A percentile compares a stretch with the other conserved stretches of the same genome.
Evolutionary conservation across 2,329 filamentous ascomycete species (phyloP).

Genomic region (Trichoderma sp.): DNA sequence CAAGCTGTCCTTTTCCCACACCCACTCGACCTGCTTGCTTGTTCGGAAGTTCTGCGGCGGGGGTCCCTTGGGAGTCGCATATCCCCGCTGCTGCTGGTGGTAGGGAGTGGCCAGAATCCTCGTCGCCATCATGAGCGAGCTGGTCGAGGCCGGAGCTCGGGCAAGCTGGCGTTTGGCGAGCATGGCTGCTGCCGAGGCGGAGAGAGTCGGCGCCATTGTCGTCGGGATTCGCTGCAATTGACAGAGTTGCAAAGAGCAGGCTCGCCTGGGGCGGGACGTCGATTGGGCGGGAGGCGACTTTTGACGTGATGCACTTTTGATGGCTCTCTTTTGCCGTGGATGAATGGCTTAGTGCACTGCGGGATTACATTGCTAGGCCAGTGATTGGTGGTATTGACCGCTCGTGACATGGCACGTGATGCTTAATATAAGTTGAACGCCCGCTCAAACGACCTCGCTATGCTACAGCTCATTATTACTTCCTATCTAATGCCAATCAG

Average conservation of each 20-base stretch:
- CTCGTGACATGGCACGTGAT: conserved; percentile 35
- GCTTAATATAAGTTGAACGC: not conserved
- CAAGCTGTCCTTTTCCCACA: conserved; percentile 72
- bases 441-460: not conserved
- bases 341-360: conserved; percentile 27
- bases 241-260: conserved; percentile 27
- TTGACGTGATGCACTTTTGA: conserved; percentile 27
- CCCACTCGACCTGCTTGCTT: conserved; percentile 71
- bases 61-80: conserved; percentile 72
- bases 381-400: conserved; percentile 34
- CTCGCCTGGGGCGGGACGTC: conserved; percentile 16
- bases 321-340: conserved; percentile 12
- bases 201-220: conserved; percentile 36
- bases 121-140: conserved; percentile 23
- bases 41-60: conserved; percentile 80
- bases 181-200: conserved; percentile 33
- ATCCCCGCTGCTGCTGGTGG: conserved; percentile 40
- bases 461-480: not conserved
- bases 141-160: conserved; percentile 27
- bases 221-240: conserved; percentile 27
- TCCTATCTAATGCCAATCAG: not conserved
- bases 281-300: conserved; percentile 25
- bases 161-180: conserved; percentile 38
- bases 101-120: conserved; percentile 16
- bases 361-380: conserved; percentile 41